A percentile compares a stretch with the other conserved stretches of the same genome.
Conservation (phyloP, 1,284 basidiomycete genomes). For the Pseudozyma sp. region DNA sequence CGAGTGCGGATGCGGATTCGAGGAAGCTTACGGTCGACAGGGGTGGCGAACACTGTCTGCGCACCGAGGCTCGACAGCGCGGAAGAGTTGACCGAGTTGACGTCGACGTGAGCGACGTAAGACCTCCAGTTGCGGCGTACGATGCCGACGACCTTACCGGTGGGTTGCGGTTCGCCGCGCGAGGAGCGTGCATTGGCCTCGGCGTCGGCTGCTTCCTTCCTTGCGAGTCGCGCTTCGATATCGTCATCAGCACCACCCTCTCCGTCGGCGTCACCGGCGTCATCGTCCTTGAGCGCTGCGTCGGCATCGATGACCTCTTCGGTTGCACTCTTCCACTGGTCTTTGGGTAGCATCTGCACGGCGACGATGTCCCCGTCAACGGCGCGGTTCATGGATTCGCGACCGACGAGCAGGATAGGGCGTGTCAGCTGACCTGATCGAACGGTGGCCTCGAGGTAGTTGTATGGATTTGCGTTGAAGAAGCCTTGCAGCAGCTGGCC, state of each 20-base stretch:
- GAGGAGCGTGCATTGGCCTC: conserved; percentile 69
- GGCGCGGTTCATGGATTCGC: conserved; percentile 94
- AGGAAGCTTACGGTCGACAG: conserved; percentile 89
- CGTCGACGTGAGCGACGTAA: conserved; percentile 96
- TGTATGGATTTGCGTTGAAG: conserved; percentile 95
- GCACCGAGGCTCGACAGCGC: conserved; percentile 82
- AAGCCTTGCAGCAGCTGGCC: conserved; percentile 89
- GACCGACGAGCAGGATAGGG: conserved; percentile 85
- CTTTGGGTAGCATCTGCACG: conserved; percentile 86
- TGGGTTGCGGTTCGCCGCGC: conserved; percentile 80
- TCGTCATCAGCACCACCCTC: conserved; percentile 71
- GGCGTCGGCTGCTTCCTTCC: conserved; percentile 62
- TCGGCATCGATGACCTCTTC: conserved; percentile 92
- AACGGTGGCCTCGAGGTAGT: conserved; percentile 91
- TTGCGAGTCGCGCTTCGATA: conserved; percentile 44
- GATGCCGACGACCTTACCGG: conserved; percentile 89
- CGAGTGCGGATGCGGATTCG: conserved; percentile 93
- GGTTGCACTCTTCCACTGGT: conserved; percentile 90
- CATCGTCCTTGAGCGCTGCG: conserved; percentile 83
- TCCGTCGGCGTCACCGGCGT: conserved; percentile 74
- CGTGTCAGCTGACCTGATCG: conserved; percentile 79
- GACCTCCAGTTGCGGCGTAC: conserved; percentile 92
- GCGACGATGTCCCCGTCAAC: conserved; percentile 94
- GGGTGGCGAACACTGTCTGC: conserved; percentile 94
- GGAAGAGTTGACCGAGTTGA: conserved; percentile 80